Evolutionary conservation across 495 filamentous ascomycete species (phyloP).

Genomic region (Trichoderma virens): DNA sequence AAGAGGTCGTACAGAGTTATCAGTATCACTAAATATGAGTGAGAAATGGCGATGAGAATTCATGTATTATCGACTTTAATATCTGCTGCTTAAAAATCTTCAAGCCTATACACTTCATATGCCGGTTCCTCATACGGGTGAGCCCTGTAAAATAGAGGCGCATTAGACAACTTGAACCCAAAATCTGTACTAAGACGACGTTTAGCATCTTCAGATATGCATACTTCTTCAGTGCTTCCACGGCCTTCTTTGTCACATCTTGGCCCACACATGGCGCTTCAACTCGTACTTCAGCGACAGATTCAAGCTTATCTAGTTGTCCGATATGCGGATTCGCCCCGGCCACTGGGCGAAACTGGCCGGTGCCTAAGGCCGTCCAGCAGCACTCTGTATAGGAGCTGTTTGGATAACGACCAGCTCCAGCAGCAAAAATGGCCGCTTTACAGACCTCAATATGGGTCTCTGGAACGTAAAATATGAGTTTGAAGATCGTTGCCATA

Average conservation of each 20-base stretch:
- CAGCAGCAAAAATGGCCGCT: slow-evolving; percentile 54
- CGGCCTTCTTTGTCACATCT: slow-evolving; percentile 36
- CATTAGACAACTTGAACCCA: too few relatives aligned
- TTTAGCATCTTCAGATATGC: slow-evolving; percentile 14
- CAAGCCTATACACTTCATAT: slow-evolving; percentile 64
- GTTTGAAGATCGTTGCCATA: slow-evolving; percentile 21
- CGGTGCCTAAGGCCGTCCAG: slow-evolving; percentile 46
- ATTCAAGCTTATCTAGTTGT: slow-evolving; percentile 39
- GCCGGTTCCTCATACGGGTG: slow-evolving; percentile 67
- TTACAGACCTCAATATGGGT: slow-evolving; percentile 44
- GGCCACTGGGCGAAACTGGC: slow-evolving; percentile 45
- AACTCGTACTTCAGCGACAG: slow-evolving; percentile 42
- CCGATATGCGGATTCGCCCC: slow-evolving; percentile 55
- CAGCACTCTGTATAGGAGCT: slow-evolving; percentile 57
- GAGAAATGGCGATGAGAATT: too few relatives aligned
- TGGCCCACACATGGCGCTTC: slow-evolving; percentile 45
- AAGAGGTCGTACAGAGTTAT: too few relatives aligned
- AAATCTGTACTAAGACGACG: too few relatives aligned
- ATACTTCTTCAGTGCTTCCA: slow-evolving; percentile 55
- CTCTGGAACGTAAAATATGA: slow-evolving; percentile 52
- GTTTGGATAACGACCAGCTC: slow-evolving; percentile 53
- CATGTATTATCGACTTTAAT: too few relatives aligned
- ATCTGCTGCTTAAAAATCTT: slow-evolving; percentile 41
- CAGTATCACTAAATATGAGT: too few relatives aligned
- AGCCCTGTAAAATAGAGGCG: slow-evolving; percentile 34